Evolutionary conservation across 805 yeast species (phyloP).

Genomic region (Saccharomycopsis sp.): DNA sequence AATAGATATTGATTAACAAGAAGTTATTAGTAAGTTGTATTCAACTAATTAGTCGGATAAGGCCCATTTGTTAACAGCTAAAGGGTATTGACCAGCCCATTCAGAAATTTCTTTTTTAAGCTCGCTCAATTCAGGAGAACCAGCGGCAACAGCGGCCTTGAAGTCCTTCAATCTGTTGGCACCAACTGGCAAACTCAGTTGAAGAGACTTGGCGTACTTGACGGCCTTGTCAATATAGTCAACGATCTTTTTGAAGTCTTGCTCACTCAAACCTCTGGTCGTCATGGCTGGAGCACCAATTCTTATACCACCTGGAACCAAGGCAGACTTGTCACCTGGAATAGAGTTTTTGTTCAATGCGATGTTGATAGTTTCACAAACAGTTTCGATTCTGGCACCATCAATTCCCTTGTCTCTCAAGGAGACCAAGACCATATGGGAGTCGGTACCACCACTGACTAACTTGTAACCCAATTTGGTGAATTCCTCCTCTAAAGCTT

Average conservation of each 20-base stretch:
- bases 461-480: conserved; percentile 56
- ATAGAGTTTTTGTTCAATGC: conserved; percentile 96
- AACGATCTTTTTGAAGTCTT: conserved; percentile 76
- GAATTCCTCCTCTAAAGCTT: conserved; percentile 69
- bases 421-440: conserved; percentile 90
- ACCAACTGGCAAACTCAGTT: conserved; percentile 75
- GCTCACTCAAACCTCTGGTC: conserved; percentile 89
- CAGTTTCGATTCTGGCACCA: conserved; percentile 95
- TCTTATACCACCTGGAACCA: conserved; percentile 95
- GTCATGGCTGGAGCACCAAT: conserved; percentile 99
- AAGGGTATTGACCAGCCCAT: conserved; percentile 90
- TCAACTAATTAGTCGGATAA: conserved; percentile 6
- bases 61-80: conserved; percentile 36
- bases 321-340: conserved; percentile 95
- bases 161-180: conserved; percentile 95
- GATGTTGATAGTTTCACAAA: conserved; percentile 88
- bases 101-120: conserved; percentile 72
- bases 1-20: background rate
- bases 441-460: conserved; percentile 94
- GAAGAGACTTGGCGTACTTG: conserved; percentile 62
- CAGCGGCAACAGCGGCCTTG: conserved; percentile 72
- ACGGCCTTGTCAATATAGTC: conserved; percentile 77
- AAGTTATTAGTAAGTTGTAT: background rate
- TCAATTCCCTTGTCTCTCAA: conserved; percentile 86
- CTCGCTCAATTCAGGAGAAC: conserved; percentile 58